Base-by-base conservation (phyloP, 2,329 filamentous ascomycete species). In the Metarhizium robertsii region DNA sequence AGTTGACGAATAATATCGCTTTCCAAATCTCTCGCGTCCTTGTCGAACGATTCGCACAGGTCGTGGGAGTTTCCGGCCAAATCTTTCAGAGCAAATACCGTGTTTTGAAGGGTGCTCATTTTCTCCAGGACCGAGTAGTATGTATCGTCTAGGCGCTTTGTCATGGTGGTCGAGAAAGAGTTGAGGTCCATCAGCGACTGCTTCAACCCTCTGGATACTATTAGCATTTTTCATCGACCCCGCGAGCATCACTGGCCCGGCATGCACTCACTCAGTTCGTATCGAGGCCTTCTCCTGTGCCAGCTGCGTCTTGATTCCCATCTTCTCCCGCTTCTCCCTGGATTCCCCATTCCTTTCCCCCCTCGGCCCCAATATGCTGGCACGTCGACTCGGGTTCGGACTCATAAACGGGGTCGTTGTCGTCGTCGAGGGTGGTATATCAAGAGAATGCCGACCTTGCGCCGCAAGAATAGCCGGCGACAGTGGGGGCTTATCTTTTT, bases 91-190 rank as follows among this genome's bases (percentile, higher is more conserved):
- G 79, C 79, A 6, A 75, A 68, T 43, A 91, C 79, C 1, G 84
- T 89, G 61, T 75, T 79, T 54, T 86, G 84, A 42, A 92, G 73
- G 1, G 77, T 69, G 52, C 78, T 79, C 51, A 87, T 77, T 64
- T 86, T 88, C 65, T 89, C 84, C 34, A 90, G 75, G 10, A 91
- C 79, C 0, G 82, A 80, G 60, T 88, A 87, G 71, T 91, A 92
- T 3, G 85, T 85, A 57, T 87, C 81, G 66, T 92, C 87, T 46
- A 92, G 79, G 38, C 79, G 79, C 58, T 79, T 77, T 16, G 84
- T 88, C 29, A 84, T 82, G 25, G 76, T 71, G 55, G 82, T 77
- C 25, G 86, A 86, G 66, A 84, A 78, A 36, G 77, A 72, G 61
- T 78, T 78, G 11, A 91, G 74, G 51, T 79, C 73, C 29, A 68